Evolutionary conservation across 352 stramenopile species (phyloP).

Genomic region (Pythium aphanidermatum): DNA sequence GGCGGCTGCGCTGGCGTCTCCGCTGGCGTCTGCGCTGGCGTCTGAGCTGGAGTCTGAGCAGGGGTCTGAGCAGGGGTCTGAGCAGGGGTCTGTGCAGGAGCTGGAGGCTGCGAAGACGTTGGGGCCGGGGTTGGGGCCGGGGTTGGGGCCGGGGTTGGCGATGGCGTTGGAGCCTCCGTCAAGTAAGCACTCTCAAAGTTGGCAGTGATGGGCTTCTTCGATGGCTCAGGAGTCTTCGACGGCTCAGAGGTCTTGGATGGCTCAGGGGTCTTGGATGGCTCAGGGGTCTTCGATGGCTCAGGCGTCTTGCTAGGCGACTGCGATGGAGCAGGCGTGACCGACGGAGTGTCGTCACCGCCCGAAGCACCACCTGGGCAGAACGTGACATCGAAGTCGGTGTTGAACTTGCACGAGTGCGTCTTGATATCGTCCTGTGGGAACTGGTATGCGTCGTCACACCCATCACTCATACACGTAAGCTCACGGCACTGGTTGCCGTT

Average conservation of each 20-base stretch:
- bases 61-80: not conserved
- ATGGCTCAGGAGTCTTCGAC: no score
- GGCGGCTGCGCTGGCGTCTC: not conserved
- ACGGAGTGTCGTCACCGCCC: not conserved
- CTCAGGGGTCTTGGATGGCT: no score
- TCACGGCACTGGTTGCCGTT: conserved; percentile 53
- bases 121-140: conserved; percentile 2
- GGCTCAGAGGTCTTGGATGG: no score
- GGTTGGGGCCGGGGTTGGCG: conserved; percentile 7
- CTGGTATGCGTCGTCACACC: conserved; percentile 60
- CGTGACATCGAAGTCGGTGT: conserved; percentile 59
- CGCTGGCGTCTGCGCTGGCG: not conserved
- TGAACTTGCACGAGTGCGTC: conserved; percentile 54
- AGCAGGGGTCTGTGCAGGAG: not conserved
- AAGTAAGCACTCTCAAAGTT: no score
- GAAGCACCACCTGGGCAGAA: conserved; percentile 45
- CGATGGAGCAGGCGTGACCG: conserved; percentile 8
- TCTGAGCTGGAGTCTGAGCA: conserved; percentile 2
- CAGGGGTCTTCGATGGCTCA: no score
- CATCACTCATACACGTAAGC: conserved; percentile 47
- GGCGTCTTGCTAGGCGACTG: conserved; percentile 18
- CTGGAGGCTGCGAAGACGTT: not conserved
- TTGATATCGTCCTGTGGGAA: conserved; percentile 68
- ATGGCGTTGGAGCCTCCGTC: not conserved
- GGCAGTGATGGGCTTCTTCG: no score